phyloP scores from a whole-genome alignment of 352 stramenopile genomes.

The Peronospora destructor region DNA sequence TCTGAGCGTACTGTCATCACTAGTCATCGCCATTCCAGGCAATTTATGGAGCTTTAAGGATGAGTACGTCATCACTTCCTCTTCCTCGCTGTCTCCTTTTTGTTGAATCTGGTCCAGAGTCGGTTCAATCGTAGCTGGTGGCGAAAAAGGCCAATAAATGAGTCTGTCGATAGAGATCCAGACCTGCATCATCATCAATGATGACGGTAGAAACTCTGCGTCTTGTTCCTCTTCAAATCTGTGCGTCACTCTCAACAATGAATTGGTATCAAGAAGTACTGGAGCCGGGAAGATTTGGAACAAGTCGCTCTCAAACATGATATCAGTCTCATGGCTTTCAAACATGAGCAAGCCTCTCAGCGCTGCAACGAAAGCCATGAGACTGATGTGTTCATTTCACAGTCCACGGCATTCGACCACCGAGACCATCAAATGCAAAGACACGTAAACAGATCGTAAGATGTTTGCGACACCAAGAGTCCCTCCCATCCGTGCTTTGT shows the following conservation, averaged over 20 bases:
- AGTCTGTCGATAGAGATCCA: conserved; percentile 77
- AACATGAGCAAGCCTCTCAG: conserved; percentile 68
- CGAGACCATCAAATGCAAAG: too few relatives aligned
- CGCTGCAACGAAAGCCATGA: conserved; percentile 76
- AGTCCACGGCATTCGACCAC: conserved; percentile 66
- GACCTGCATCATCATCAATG: conserved; percentile 85
- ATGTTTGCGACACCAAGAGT: too few relatives aligned
- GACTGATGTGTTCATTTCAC: conserved; percentile 79
- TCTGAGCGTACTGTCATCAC: conserved; percentile 80
- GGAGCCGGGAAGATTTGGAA: conserved; percentile 78
- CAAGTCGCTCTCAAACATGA: conserved; percentile 81
- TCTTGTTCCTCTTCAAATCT: conserved; percentile 34
- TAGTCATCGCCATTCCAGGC: conserved; percentile 78
- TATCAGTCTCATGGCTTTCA: too few relatives aligned
- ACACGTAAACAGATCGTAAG: too few relatives aligned
- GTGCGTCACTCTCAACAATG: conserved; percentile 53
- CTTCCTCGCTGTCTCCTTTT: conserved; percentile 4
- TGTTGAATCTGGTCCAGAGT: conserved; percentile 7
- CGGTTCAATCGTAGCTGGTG: conserved; percentile 48
- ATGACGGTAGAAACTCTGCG: conserved; percentile 41
- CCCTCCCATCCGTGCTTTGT: too few relatives aligned
- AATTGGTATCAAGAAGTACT: conserved; percentile 70
- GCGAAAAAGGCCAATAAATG: conserved; percentile 71
- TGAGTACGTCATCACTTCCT: conserved; percentile 20
- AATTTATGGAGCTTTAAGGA: conserved; percentile 67